These are phyloP conservation scores for Syzygium jambos DNA, from an alignment of 345 rosid species.

Conservation along the genomic window DNA sequence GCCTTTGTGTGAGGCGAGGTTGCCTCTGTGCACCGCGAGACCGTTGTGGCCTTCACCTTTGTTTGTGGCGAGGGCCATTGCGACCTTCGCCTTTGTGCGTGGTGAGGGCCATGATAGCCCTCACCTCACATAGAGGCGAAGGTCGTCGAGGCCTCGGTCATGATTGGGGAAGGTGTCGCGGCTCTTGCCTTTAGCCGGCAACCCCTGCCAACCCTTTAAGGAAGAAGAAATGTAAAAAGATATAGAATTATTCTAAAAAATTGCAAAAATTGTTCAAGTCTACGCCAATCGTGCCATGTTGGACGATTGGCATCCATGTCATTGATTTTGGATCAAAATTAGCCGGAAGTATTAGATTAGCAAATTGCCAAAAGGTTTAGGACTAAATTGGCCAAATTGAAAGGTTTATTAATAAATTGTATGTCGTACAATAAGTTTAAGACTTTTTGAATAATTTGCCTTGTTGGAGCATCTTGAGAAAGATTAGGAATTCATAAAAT, in stretches of 20 bases:
- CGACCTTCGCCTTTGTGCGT: not conserved
- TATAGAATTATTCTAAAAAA: too few species aligned
- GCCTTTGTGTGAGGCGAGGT: not conserved
- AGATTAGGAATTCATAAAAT: not conserved
- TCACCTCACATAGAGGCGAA: fast-evolving
- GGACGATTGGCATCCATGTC: fast-evolving
- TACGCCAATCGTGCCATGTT: too few species aligned
- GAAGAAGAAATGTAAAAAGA: too few species aligned
- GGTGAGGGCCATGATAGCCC: not conserved
- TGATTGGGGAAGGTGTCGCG: too few species aligned
- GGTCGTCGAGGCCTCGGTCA: not conserved
- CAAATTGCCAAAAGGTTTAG: too few species aligned
- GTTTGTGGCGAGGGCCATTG: not conserved
- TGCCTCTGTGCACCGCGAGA: not conserved
- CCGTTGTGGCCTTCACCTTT: too few species aligned
- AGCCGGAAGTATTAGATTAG: fast-evolving
- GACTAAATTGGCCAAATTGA: too few species aligned
- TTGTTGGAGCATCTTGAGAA: not conserved
- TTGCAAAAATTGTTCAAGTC: too few species aligned
- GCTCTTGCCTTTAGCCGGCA: fast-evolving
- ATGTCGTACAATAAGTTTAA: not conserved
- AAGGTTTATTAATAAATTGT: not conserved
- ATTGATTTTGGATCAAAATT: too few species aligned
- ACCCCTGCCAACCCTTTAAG: not conserved
- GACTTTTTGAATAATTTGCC: not conserved